phyloP scores from a whole-genome alignment of 2,329 filamentous ascomycete genomes.

The Pseudovirgaria hyperparasitica region DNA sequence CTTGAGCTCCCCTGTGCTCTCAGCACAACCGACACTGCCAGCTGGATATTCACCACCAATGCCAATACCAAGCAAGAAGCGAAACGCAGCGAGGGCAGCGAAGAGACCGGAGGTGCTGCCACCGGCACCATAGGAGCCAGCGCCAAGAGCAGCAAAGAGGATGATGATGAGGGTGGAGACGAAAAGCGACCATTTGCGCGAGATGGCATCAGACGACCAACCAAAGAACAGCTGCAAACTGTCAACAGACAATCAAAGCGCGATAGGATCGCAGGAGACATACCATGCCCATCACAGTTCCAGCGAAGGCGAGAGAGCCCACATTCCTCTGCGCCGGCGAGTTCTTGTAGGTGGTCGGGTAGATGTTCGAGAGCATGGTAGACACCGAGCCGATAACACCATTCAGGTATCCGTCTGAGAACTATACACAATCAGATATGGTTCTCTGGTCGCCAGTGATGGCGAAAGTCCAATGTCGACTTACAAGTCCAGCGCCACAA shows the following conservation, averaged over 20 bases:
- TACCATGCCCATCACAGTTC: conserved; percentile 74
- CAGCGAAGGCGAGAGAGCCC: conserved; percentile 71
- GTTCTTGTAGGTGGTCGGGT: conserved; percentile 53
- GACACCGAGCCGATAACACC: conserved; percentile 83
- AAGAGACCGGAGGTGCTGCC: conserved; percentile 61
- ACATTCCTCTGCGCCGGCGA: conserved; percentile 64
- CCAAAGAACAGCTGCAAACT: conserved; percentile 74
- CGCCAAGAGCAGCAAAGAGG: conserved; percentile 66
- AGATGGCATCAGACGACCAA: conserved; percentile 71
- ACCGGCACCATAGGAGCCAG: conserved; percentile 63
- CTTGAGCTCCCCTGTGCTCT: conserved; percentile 73
- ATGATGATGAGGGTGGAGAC: conserved; percentile 73
- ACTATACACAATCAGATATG: too few species aligned
- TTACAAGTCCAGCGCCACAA: conserved; percentile 75
- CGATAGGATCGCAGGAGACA: too few species aligned
- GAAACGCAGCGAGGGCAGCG: conserved; percentile 65
- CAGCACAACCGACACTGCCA: conserved; percentile 71
- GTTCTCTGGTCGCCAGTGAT: too few species aligned
- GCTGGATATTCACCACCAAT: conserved; percentile 75
- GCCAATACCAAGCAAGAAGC: conserved; percentile 63
- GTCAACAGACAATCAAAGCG: too few species aligned
- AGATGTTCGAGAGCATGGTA: conserved; percentile 59
- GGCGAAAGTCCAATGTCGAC: too few species aligned
- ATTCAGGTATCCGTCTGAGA: conserved; percentile 87
- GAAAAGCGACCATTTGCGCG: conserved; percentile 69